Evolutionary conservation across 495 filamentous ascomycete genomes (phyloP).

Genomic region (Aspergillus homomorphus): DNA sequence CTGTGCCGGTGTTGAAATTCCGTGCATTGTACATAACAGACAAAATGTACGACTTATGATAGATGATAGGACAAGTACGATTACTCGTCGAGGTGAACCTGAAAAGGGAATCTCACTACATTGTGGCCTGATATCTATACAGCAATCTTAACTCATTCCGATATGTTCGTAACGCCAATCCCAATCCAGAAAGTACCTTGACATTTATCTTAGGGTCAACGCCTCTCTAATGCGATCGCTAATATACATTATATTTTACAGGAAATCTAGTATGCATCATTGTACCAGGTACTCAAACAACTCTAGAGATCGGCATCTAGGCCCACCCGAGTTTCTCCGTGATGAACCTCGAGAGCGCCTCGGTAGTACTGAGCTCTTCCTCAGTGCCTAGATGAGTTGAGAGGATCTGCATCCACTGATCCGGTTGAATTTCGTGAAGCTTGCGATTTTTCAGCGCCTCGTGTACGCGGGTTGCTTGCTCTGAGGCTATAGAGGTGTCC

Average conservation of each 20-base stretch:
- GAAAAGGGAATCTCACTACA: not conserved
- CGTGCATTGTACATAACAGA: constrained; percentile 10
- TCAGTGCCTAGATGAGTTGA: constrained; percentile 13
- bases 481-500: constrained; percentile 29
- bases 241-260: not conserved
- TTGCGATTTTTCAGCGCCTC: constrained; percentile 36
- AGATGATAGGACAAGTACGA: not conserved
- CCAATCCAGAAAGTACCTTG: too few species aligned
- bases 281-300: not conserved
- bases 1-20: not conserved
- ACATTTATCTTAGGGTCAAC: not conserved
- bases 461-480: constrained; percentile 37
- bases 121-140: too few species aligned
- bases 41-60: constrained; percentile 17
- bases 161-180: too few species aligned
- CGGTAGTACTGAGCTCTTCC: constrained; percentile 8
- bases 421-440: constrained; percentile 40
- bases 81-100: not conserved
- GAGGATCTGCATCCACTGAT: constrained; percentile 33
- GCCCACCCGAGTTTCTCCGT: constrained; percentile 20
- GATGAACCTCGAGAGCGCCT: constrained; percentile 24
- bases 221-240: not conserved
- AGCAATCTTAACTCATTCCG: too few species aligned
- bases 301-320: constrained; percentile 1
- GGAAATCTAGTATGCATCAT: not conserved